Evolutionary conservation across 2,329 filamentous ascomycete genomes (phyloP).

Genomic region (Paecilomyces niveus): DNA sequence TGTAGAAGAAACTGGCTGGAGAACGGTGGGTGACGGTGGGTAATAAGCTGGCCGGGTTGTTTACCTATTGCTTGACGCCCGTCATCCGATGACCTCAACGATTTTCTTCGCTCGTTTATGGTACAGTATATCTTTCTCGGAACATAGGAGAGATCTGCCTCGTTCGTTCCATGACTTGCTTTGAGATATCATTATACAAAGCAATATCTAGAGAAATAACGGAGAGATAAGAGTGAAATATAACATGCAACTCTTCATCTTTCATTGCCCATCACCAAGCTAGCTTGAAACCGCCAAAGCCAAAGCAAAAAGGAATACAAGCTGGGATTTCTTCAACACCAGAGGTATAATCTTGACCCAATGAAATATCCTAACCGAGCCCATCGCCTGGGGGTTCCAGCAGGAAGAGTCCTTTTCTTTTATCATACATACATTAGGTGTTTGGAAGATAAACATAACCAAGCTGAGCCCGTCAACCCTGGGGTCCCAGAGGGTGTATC

Average conservation of each 20-base stretch:
- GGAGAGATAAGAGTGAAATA: not conserved
- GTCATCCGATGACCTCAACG: no score
- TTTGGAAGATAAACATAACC: not conserved
- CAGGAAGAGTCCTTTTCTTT: not conserved
- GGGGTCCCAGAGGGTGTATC: constrained; percentile 17
- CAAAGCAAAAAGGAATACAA: not conserved
- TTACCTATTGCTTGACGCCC: not conserved
- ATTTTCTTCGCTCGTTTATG: not conserved
- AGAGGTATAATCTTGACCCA: not conserved
- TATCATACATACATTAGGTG: not conserved
- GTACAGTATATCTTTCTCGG: not conserved
- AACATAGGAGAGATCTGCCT: not conserved
- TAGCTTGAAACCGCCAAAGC: not conserved
- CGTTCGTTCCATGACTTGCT: not conserved
- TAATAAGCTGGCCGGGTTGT: no score
- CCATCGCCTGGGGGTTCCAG: not conserved
- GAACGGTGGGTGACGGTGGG: no score
- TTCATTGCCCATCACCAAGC: not conserved
- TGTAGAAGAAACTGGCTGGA: no score
- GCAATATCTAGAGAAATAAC: not conserved
- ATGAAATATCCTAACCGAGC: not conserved
- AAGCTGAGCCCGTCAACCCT: not conserved
- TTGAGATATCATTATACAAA: not conserved
- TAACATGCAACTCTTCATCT: not conserved
- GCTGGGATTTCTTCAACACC: not conserved